Evolutionary conservation across 768 basidiomycete genomes (phyloP).

Genomic region (Kwoniella botswanensis): DNA sequence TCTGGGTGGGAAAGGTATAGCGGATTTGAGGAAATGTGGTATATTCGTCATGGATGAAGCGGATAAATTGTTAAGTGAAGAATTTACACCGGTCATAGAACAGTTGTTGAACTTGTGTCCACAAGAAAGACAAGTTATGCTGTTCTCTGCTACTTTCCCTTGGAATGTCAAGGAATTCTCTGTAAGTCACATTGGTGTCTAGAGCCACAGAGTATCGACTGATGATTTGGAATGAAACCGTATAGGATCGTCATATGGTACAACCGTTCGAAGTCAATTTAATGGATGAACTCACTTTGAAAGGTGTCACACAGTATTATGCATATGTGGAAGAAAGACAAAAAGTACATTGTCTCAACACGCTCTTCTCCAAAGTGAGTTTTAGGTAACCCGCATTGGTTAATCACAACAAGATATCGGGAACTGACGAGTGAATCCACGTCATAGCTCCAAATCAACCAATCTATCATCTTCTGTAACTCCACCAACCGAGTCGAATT

Average conservation of each 20-base stretch:
- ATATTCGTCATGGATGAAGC: conserved; percentile 99
- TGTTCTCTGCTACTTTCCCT: conserved; percentile 99
- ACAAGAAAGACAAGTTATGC: conserved; percentile 89
- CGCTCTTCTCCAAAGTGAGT: conserved; percentile 92
- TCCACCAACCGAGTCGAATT: conserved; percentile 99
- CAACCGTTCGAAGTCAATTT: conserved; percentile 97
- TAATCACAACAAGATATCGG: no score
- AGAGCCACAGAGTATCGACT: conserved; percentile 13
- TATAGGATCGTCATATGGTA: conserved; percentile 71
- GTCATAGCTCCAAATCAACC: conserved; percentile 95
- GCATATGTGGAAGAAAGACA: conserved; percentile 99
- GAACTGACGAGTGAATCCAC: no score
- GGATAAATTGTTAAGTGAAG: conserved; percentile 94
- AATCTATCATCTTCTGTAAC: conserved; percentile 99
- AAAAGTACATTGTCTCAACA: conserved; percentile 99
- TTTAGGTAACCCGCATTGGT: no score
- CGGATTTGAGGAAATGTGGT: conserved; percentile 89
- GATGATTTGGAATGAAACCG: conserved; percentile 1
- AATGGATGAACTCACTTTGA: conserved; percentile 98
- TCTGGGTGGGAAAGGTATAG: conserved; percentile 87
- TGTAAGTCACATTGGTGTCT: conserved; percentile 61
- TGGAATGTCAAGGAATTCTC: conserved; percentile 99
- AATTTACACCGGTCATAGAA: conserved; percentile 99
- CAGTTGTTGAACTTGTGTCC: conserved; percentile 86
- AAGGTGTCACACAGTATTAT: conserved; percentile 99